Evolutionary conservation across 179 eudicot genomes (phyloP).

Genomic region (Patellifolia procumbens): DNA sequence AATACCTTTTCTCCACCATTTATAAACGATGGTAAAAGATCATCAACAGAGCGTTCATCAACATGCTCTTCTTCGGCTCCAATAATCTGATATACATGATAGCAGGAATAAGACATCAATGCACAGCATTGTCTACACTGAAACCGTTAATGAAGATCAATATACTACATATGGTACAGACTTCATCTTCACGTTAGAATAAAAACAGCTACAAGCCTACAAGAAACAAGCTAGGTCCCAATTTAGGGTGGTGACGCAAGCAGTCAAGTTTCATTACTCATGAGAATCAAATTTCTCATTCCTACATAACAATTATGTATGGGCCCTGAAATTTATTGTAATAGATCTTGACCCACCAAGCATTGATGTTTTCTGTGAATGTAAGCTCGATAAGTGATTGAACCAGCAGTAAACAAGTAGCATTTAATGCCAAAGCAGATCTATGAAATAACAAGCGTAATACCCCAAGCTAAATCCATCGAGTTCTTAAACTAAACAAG

Average conservation of each 20-base stretch:
- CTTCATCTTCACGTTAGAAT: background rate
- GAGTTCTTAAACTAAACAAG: background rate
- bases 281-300: background rate
- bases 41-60: slow-evolving; percentile 82
- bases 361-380: background rate
- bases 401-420: background rate
- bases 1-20: slow-evolving; percentile 54
- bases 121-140: too few relatives aligned
- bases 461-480: background rate
- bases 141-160: background rate
- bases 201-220: background rate
- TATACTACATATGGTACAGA: background rate
- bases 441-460: background rate
- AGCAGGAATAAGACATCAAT: slow-evolving; percentile 18
- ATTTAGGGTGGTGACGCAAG: background rate
- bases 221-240: background rate
- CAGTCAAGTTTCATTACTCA: background rate
- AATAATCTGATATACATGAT: slow-evolving; percentile 44
- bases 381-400: background rate
- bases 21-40: slow-evolving; percentile 74
- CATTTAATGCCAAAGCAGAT: background rate
- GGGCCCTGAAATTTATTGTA: background rate
- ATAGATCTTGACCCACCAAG: background rate
- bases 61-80: slow-evolving; percentile 59
- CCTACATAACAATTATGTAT: background rate